Evolutionary conservation across 75 land plant species (phyloP).

Genomic region (Selaginella moellendorffii): DNA sequence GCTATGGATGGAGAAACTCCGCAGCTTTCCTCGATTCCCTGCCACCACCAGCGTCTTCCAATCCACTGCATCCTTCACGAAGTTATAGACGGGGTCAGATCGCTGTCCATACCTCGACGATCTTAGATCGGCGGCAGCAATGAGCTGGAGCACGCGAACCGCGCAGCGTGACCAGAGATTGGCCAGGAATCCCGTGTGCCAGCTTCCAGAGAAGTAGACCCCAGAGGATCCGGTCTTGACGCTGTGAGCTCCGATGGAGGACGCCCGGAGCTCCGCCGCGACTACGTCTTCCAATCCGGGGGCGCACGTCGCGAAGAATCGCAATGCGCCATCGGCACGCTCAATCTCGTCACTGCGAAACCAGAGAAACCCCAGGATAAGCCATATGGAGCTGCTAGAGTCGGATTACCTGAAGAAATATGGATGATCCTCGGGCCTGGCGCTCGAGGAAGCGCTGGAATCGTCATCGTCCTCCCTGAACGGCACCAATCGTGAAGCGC

Average conservation of each 20-base stretch:
- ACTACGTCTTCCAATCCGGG: constrained; percentile 37
- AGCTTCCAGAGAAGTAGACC: constrained; percentile 24
- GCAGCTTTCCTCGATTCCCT: background rate
- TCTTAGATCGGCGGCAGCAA: constrained; percentile 17
- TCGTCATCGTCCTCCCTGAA: too few relatives aligned
- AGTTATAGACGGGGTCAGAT: constrained; percentile 27
- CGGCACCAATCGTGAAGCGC: too few relatives aligned
- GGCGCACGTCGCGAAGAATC: too few relatives aligned
- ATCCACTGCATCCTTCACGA: constrained; percentile 24
- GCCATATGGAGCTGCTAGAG: too few relatives aligned
- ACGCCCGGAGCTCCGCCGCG: constrained; percentile 26
- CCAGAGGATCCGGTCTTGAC: constrained; percentile 27
- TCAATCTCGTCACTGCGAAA: too few relatives aligned
- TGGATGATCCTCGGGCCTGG: too few relatives aligned
- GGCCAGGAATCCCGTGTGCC: constrained; percentile 21
- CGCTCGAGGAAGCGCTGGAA: too few relatives aligned
- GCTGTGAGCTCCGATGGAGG: constrained; percentile 18
- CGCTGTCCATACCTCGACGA: background rate
- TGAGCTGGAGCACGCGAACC: constrained; percentile 26
- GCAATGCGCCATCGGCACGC: too few relatives aligned
- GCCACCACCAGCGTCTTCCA: constrained; percentile 26
- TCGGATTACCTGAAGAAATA: too few relatives aligned
- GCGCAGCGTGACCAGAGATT: constrained; percentile 37
- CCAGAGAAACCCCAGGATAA: too few relatives aligned
- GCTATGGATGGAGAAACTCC: constrained; percentile 23